Percentiles rank a stretch among this genome's conserved stretches.
Evolutionary conservation across 179 eudicot genomes (phyloP).

Genomic region (Sideroxylon spinosum): DNA sequence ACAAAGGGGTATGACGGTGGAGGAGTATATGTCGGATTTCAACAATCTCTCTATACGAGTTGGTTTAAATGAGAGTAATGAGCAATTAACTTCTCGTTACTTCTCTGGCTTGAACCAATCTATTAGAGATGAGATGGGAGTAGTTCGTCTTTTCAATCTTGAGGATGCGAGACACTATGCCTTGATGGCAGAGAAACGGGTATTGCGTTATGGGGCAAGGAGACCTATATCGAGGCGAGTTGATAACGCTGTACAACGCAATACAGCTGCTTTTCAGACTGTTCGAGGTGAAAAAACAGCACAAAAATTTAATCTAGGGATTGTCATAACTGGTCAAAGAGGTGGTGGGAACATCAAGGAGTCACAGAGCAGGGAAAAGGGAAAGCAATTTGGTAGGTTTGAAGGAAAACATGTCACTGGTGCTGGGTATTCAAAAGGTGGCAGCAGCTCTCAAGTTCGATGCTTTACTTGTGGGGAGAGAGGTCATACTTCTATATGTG

Average conservation of each 20-base stretch:
- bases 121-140: constrained; percentile 1
- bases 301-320: not conserved
- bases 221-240: not conserved
- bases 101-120: too few relatives aligned
- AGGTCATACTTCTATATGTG: not conserved
- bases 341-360: not conserved
- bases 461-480: not conserved
- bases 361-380: not conserved
- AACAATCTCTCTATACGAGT: constrained; percentile 1
- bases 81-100: not conserved
- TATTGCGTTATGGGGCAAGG: not conserved
- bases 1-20: not conserved
- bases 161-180: not conserved
- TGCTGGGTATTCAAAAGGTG: not conserved
- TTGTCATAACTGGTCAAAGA: not conserved
- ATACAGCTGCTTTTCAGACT: not conserved
- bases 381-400: not conserved
- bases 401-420: not conserved
- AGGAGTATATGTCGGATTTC: constrained; percentile 5
- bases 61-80: constrained; percentile 10
- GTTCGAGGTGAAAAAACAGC: not conserved
- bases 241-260: not conserved
- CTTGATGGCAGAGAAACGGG: not conserved
- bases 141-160: not conserved
- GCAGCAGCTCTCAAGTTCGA: not conserved